phyloP scores from a whole-genome alignment of 306 rosid genomes.

The Prunus kanzakura region DNA sequence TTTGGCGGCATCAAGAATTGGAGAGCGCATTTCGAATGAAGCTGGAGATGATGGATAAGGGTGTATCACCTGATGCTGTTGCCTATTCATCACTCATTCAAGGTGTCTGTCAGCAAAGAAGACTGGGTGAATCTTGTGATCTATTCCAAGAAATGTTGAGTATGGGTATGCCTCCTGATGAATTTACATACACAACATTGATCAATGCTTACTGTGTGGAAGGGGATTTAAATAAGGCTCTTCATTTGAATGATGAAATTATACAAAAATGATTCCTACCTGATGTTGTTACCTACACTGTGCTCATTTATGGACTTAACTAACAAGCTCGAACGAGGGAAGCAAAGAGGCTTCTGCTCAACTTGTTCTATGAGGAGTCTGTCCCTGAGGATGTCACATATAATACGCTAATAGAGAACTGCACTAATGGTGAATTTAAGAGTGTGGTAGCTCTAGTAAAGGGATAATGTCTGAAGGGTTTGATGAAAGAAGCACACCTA shows the following conservation, averaged over 20 bases:
- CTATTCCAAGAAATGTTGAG: slow-evolving; percentile 66
- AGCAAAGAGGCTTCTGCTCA: slow-evolving; percentile 76
- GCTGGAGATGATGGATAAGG: slow-evolving; percentile 64
- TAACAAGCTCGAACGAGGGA: slow-evolving; percentile 74
- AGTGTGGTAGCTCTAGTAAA: too few relatives aligned
- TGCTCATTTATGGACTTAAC: slow-evolving; percentile 74
- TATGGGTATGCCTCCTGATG: slow-evolving; percentile 54
- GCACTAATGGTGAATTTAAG: too few relatives aligned
- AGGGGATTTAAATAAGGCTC: too few relatives aligned
- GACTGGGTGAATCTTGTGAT: slow-evolving; percentile 61
- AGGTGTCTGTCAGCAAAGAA: slow-evolving; percentile 68
- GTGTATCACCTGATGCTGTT: slow-evolving; percentile 54
- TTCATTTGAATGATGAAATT: too few relatives aligned
- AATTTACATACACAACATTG: slow-evolving; percentile 27
- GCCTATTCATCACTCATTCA: slow-evolving; percentile 75
- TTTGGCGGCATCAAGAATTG: slow-evolving; percentile 55
- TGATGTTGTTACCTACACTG: slow-evolving; percentile 39
- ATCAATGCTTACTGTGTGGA: too few relatives aligned
- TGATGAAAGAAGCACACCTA: too few relatives aligned
- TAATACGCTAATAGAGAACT: too few relatives aligned
- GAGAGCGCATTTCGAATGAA: slow-evolving; percentile 65
- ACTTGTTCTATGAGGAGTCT: too few relatives aligned
- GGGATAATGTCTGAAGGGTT: too few relatives aligned
- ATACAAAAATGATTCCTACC: slow-evolving; percentile 44
- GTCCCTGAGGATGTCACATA: too few relatives aligned